Evolutionary conservation across 139 green algal genomes (phyloP).

Genomic region (Desmodesmus armatus): DNA sequence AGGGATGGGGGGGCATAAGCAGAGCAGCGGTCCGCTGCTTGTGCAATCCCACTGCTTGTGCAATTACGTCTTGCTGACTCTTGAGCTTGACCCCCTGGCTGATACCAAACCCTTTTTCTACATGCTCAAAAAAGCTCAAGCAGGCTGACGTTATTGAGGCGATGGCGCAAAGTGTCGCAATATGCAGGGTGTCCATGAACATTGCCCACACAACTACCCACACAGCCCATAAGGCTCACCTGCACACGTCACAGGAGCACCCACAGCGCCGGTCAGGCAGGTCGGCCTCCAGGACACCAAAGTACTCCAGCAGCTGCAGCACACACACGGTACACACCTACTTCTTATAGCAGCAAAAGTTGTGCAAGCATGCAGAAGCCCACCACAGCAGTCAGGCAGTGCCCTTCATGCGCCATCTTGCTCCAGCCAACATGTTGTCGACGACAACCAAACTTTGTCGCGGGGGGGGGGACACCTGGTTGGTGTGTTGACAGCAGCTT

Average conservation of each 20-base stretch:
- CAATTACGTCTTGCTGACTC: neutral
- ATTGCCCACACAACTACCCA: neutral
- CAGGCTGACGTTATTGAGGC: neutral
- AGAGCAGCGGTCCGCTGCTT: too few relatives aligned
- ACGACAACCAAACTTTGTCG: too few relatives aligned
- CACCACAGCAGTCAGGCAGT: too few relatives aligned
- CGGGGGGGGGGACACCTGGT: too few relatives aligned
- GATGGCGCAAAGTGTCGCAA: neutral
- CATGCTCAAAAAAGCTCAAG: neutral
- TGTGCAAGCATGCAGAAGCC: neutral
- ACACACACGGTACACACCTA: neutral
- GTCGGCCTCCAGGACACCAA: conserved; percentile 57
- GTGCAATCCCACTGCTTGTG: too few relatives aligned
- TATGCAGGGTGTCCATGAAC: neutral
- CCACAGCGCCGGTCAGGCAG: conserved; percentile 37
- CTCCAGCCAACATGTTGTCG: too few relatives aligned
- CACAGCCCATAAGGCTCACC: too few relatives aligned
- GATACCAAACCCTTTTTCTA: neutral
- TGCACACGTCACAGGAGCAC: conserved; percentile 52
- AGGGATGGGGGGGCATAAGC: too few relatives aligned
- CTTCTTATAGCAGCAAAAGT: neutral
- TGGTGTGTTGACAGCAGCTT: too few relatives aligned
- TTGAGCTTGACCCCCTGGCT: neutral
- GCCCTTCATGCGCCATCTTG: too few relatives aligned
- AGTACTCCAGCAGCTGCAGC: conserved; percentile 61